These are phyloP conservation scores for Aspergillus baeticus DNA, from an alignment of 495 filamentous ascomycete genomes.

Conservation along the genomic window DNA sequence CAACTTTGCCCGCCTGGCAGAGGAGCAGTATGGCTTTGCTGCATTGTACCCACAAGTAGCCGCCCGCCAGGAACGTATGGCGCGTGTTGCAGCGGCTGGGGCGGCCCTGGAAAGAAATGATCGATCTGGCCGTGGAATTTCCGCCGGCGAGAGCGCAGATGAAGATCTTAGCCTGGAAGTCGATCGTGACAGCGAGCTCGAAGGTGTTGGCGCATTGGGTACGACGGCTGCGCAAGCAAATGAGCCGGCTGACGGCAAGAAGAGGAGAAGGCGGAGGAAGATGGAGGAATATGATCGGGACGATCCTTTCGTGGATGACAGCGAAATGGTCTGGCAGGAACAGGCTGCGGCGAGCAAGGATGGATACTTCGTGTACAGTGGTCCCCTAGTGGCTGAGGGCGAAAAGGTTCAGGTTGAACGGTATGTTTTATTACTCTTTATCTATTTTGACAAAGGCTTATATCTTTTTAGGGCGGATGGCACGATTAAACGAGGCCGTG, in stretches of 20 bases:
- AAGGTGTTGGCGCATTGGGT: constrained; percentile 76
- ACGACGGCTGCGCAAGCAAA: constrained; percentile 50
- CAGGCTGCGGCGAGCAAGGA: constrained; percentile 91
- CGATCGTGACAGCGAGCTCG: constrained; percentile 54
- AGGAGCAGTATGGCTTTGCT: constrained; percentile 91
- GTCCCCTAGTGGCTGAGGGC: constrained; percentile 80
- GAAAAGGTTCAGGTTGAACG: constrained; percentile 83
- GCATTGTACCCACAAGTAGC: constrained; percentile 88
- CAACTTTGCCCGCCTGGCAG: constrained; percentile 91
- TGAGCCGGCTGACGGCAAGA: constrained; percentile 58
- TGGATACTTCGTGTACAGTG: constrained; percentile 86
- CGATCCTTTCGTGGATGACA: constrained; percentile 97
- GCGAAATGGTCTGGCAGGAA: constrained; percentile 93
- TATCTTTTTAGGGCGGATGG: constrained; percentile 62
- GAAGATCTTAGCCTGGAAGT: constrained; percentile 45
- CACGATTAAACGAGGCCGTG: constrained; percentile 74
- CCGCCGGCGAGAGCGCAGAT: constrained; percentile 68
- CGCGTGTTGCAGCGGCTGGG: constrained; percentile 80
- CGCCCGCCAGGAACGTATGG: constrained; percentile 76
- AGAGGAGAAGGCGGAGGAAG: constrained; percentile 74
- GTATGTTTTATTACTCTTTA: constrained; percentile 38
- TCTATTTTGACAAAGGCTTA: constrained; percentile 22
- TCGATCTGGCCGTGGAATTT: constrained; percentile 42
- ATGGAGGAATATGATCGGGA: constrained; percentile 95
- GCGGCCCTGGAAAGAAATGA: constrained; percentile 73